Percentiles rank a stretch among this genome's conserved stretches.
Conservation (phyloP, 192 early-diverging fungal genomes). For the Linderina pennispora region DNA sequence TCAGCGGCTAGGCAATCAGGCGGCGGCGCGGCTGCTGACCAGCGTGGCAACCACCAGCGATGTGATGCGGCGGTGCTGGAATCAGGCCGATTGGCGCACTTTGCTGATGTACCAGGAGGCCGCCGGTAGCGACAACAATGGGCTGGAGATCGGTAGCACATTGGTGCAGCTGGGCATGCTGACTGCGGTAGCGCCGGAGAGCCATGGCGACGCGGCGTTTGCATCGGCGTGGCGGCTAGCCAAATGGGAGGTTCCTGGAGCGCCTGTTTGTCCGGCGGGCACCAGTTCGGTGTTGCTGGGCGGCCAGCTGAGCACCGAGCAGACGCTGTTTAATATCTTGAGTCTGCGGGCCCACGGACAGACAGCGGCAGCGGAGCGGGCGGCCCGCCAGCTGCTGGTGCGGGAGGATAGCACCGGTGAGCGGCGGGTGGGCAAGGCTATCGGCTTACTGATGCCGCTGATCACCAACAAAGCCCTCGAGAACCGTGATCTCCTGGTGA, state of each 20-base stretch:
- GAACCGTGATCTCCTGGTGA: too few species aligned
- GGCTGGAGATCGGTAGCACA: slow-evolving; percentile 30
- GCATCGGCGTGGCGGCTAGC: slow-evolving; percentile 42
- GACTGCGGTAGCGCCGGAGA: slow-evolving; percentile 17
- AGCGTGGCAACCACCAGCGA: slow-evolving; percentile 15
- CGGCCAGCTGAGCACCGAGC: slow-evolving; percentile 9
- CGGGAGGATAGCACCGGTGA: slow-evolving; percentile 6
- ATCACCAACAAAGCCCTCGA: slow-evolving; percentile 10
- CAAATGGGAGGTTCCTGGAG: slow-evolving; percentile 33
- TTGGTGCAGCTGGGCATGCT: slow-evolving; percentile 35
- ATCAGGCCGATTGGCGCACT: slow-evolving; percentile 36
- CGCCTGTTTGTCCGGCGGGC: slow-evolving; percentile 5
- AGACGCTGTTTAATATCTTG: slow-evolving; percentile 32
- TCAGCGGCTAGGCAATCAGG: slow-evolving; percentile 27
- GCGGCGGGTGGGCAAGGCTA: slow-evolving; percentile 25
- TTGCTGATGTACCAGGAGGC: slow-evolving; percentile 42
- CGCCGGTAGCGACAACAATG: background rate
- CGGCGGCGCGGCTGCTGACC: slow-evolving; percentile 29
- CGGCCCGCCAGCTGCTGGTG: slow-evolving; percentile 19
- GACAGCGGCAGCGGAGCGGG: slow-evolving; percentile 3
- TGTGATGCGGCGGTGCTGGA: slow-evolving; percentile 28
- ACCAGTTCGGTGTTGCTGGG: slow-evolving; percentile 2
- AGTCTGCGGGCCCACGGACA: slow-evolving; percentile 20
- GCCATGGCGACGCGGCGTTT: slow-evolving; percentile 8
- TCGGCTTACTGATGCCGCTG: slow-evolving; percentile 27